Evolutionary conservation across 441 rosid species (phyloP), one percentile per base, ranked within the genome.

Genomic region (Gossypium gossypioides): DNA sequence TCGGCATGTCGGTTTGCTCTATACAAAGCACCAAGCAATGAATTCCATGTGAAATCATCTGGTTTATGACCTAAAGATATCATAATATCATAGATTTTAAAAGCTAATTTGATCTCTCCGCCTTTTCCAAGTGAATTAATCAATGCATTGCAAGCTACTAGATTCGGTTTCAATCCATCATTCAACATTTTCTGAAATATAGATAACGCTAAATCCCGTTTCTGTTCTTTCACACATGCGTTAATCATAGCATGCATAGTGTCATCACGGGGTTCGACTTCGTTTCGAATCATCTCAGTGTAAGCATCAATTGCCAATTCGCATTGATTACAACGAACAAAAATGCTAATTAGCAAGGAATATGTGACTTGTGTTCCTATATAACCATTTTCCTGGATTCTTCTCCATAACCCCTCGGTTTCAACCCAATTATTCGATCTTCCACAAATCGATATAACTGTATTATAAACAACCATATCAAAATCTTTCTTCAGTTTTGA

Each of bases 1-100:
- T 78, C 76, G 18, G 62, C 77, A 72, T 78, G 71, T 68, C 75
- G 84, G 61, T 85, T 80, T 57, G 89, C 87, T 78, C 50, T 83
- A 78, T 82, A 84, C 75, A 86, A 76, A 66, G 84, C 91, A 71
- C 82, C 74, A 48, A 89, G 87, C 68, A 91, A 77, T 4, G 94
- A 91, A 55, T 93, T 88, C 97, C 90, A 83, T 4, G 98, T 90
- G 82, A 87, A 93, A 72, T 75, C 86, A 74, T 91, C 97, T 0
- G 89, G 86, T 13, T 55, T 40, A 73, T 84, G 87, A 68, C 87
- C 87, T 58, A 87, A 62, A 37, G 77, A 72, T 52, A 78, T 79
- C 61, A 80, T 78, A 32, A 71, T 58, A 69, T 69, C 67, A 74
- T 85, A 84, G 50, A 87, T 84, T 79, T 79, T 81, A 79, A 88